A percentile compares a stretch with the other conserved stretches of the same genome.
phyloP scores from a whole-genome alignment of 805 yeast species.

The Hanseniaspora clermontiae region DNA sequence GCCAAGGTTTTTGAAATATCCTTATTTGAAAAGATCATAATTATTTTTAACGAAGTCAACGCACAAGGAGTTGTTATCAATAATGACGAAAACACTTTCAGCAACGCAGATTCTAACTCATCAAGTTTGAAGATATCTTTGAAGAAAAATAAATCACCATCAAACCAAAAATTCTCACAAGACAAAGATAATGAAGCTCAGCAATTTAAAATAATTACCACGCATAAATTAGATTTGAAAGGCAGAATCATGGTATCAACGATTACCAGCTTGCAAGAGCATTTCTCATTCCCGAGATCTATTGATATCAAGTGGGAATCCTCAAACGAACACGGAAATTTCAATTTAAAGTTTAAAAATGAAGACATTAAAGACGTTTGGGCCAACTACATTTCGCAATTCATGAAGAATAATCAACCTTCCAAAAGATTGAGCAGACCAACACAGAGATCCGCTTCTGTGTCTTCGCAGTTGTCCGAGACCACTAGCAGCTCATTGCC shows the following conservation, averaged over 20 bases:
- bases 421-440: neutral
- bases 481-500: neutral
- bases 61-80: neutral
- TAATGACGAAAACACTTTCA: constrained; percentile 15
- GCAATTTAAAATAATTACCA: constrained; percentile 15
- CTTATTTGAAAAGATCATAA: constrained; percentile 60
- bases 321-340: constrained; percentile 72
- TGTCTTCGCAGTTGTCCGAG: constrained; percentile 6
- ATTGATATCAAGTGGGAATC: constrained; percentile 67
- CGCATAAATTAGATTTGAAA: constrained; percentile 45
- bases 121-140: constrained; percentile 31
- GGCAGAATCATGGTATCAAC: constrained; percentile 75
- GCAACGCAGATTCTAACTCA: constrained; percentile 36
- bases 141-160: constrained; percentile 18
- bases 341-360: constrained; percentile 65
- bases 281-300: constrained; percentile 41
- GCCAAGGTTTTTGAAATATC: constrained; percentile 76
- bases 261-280: constrained; percentile 34
- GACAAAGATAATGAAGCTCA: neutral
- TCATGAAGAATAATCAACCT: neutral
- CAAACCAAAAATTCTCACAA: neutral
- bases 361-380: constrained; percentile 78
- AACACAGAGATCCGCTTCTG: constrained; percentile 7
- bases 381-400: constrained; percentile 38
- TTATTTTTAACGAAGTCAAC: constrained; percentile 36